Conservation (phyloP, 1,284 basidiomycete genomes). For the Moniliophthora roreri region DNA sequence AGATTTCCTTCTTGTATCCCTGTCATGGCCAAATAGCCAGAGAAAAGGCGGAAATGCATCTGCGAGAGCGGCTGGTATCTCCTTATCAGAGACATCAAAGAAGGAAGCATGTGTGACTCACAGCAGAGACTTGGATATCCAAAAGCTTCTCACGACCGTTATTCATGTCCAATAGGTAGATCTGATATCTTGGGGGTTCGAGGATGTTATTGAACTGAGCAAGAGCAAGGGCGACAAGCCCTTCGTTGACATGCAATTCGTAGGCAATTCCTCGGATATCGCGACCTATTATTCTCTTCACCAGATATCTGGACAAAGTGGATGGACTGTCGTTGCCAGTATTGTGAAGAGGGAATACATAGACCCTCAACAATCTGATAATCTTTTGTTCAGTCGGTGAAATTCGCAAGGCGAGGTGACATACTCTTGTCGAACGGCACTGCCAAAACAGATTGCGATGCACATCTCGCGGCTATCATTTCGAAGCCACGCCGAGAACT, state of each 20-base stretch:
- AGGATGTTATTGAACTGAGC: slow-evolving; percentile 29
- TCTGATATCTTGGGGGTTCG: slow-evolving; percentile 30
- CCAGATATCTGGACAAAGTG: background rate
- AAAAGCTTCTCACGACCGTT: slow-evolving; percentile 30
- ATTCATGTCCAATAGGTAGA: slow-evolving; percentile 34
- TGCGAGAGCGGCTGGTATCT: background rate
- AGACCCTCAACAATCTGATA: slow-evolving; percentile 1
- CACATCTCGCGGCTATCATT: slow-evolving; percentile 25
- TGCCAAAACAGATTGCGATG: slow-evolving; percentile 31
- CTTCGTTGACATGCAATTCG: slow-evolving; percentile 27
- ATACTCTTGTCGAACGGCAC: slow-evolving; percentile 11
- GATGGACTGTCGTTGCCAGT: background rate
- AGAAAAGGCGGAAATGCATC: background rate
- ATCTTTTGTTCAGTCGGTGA: background rate
- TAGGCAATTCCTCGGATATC: slow-evolving; percentile 12
- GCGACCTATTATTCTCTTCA: background rate
- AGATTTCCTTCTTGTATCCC: background rate
- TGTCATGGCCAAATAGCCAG: background rate
- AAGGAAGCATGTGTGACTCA: slow-evolving; percentile 17
- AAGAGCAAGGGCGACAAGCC: slow-evolving; percentile 33
- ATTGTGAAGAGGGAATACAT: background rate
- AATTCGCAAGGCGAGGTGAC: background rate
- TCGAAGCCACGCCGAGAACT: slow-evolving; percentile 31
- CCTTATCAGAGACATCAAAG: background rate
- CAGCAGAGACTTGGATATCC: slow-evolving; percentile 30